Evolutionary conservation across 1,139 yeast genomes (phyloP).

Genomic region (Yamadazyma sp.): DNA sequence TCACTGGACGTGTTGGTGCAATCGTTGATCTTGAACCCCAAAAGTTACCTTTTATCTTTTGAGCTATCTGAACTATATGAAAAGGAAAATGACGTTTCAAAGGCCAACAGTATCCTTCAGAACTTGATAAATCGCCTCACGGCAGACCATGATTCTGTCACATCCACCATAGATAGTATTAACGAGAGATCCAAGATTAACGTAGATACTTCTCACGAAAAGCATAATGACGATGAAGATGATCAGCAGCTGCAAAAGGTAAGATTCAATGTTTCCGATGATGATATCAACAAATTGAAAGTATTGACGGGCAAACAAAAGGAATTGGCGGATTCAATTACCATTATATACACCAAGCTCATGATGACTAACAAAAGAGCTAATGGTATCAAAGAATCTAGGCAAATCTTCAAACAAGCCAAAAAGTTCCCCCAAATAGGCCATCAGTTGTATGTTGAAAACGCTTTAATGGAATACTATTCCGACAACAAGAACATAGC

Average conservation of each 20-base stretch:
- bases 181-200: conserved; percentile 18
- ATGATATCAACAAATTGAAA: conserved; percentile 26
- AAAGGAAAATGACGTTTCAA: conserved; percentile 49
- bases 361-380: conserved; percentile 63
- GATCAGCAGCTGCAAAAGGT: conserved; percentile 13
- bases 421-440: conserved; percentile 54
- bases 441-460: conserved; percentile 75
- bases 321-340: conserved; percentile 37
- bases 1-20: conserved; percentile 47
- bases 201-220: conserved; percentile 6
- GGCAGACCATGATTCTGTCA: conserved; percentile 28
- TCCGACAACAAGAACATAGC: conserved; percentile 69
- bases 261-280: conserved; percentile 22
- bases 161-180: conserved; percentile 24
- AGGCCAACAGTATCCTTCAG: conserved; percentile 54
- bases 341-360: conserved; percentile 53
- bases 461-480: conserved; percentile 80
- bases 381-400: conserved; percentile 70
- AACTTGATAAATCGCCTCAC: conserved; percentile 45
- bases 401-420: conserved; percentile 63
- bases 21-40: conserved; percentile 68
- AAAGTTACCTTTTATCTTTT: conserved; percentile 65
- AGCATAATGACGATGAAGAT: conserved; percentile 12
- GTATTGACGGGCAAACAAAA: conserved; percentile 20
- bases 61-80: conserved; percentile 74